Evolutionary conservation across 768 basidiomycete species (phyloP), one percentile per base, ranked within the genome.

Genomic region (Lactarius pseudohatsudake): DNA sequence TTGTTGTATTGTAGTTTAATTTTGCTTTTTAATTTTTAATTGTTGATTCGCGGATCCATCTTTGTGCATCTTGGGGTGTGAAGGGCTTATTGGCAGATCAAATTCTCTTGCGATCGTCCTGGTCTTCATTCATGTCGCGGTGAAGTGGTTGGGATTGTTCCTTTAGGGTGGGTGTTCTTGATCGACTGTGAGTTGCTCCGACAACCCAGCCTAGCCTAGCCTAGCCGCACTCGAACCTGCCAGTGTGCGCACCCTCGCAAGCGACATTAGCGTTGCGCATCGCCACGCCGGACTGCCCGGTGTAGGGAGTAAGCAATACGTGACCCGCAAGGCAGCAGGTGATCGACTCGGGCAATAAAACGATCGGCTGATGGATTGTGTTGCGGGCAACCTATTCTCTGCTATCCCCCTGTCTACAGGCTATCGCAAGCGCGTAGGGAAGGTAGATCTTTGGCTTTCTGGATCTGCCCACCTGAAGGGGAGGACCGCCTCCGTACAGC

Each of bases 381-480:
- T 26, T 50, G 13, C 10, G 47, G 47, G 5, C 3, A 54, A 34
- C 28, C 26, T 20, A 32, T 62, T 43, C 11, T 20, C 62, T 11
- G 8, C 40, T 16, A 32, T 28, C 26, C 30, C 5, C 22, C 20
- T 20, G 18, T n/a, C 28, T 9, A 10, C 45, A 32, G 10, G 22
- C 13, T 22, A 56, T 11, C 30, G 20, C 28, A 56, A 28, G 32
- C 54, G 32, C 54, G 32, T 32, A 3, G 22, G 4, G 4, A 36
- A 22, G 6, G 36, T 41, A 16, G 64, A 65, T 60, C 64, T 60
- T 61, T 65, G 59, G 54, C 59, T 56, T 63, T 45, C 59, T 65
- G 40, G 40, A 65, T 65, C 38, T 34, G 36, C 28, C 43, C 20
- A 8, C 28, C 47, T 15, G n/a, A 18, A 41, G 28, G 13, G 57